Conservation (phyloP, 1,284 basidiomycete genomes). For the Pyrrhoderma lamaoense region DNA sequence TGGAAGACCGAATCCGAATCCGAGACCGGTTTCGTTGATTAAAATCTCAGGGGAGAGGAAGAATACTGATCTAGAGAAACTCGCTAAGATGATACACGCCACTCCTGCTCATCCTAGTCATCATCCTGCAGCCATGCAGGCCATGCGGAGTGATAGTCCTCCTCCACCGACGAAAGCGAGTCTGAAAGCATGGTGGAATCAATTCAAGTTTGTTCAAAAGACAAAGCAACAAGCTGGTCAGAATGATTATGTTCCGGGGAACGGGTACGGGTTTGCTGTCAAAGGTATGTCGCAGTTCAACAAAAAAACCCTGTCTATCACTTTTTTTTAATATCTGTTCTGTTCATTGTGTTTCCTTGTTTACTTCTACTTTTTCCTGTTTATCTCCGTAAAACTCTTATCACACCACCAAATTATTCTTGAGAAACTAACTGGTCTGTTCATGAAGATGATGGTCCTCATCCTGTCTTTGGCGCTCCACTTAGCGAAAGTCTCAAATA, state of each 20-base stretch:
- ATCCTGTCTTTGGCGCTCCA: slow-evolving; percentile 79
- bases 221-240: slow-evolving; percentile 42
- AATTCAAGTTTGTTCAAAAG: slow-evolving; percentile 58
- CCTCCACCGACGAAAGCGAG: slow-evolving; percentile 49
- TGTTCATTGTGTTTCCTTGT: slow-evolving; percentile 9
- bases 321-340: slow-evolving; percentile 8
- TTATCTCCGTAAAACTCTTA: slow-evolving; percentile 16
- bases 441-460: slow-evolving; percentile 26
- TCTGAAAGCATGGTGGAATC: slow-evolving; percentile 79
- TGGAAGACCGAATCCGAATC: too few relatives aligned
- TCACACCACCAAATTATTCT: background rate
- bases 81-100: too few relatives aligned
- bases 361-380: slow-evolving; percentile 19
- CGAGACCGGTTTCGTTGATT: too few relatives aligned
- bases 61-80: too few relatives aligned
- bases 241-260: slow-evolving; percentile 7
- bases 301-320: slow-evolving; percentile 7
- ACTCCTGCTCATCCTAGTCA: too few relatives aligned
- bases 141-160: too few relatives aligned
- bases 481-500: slow-evolving; percentile 79
- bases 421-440: slow-evolving; percentile 6
- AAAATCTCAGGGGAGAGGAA: too few relatives aligned
- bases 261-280: slow-evolving; percentile 8
- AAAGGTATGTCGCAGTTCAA: slow-evolving; percentile 27
- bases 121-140: too few relatives aligned